Percentiles rank a stretch among this genome's conserved stretches.
Conservation (phyloP, 331 rosid species). For the Acacia pycnantha region DNA sequence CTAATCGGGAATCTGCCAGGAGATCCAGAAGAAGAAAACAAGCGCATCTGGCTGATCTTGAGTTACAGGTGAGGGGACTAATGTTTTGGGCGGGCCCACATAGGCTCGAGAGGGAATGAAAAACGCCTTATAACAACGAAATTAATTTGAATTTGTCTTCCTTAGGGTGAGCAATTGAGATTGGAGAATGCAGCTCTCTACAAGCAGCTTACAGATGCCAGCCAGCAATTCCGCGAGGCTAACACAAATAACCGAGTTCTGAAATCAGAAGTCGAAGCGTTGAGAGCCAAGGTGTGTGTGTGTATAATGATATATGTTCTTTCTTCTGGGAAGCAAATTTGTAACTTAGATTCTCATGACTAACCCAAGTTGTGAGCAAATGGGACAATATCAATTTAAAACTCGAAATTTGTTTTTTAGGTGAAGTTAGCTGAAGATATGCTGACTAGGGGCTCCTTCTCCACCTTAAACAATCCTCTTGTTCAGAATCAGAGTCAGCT, state of each 20-base stretch:
- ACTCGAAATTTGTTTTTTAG: constrained; percentile 29
- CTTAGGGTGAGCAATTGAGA: constrained; percentile 54
- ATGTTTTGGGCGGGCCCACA: background rate
- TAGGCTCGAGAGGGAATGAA: no score
- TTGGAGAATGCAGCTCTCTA: constrained; percentile 48
- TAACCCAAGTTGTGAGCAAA: no score
- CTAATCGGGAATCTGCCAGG: constrained; percentile 73
- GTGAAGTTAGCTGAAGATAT: constrained; percentile 78
- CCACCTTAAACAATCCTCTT: constrained; percentile 43
- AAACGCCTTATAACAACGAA: no score
- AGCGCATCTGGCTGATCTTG: constrained; percentile 54
- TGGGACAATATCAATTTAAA: background rate
- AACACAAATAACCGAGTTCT: constrained; percentile 59
- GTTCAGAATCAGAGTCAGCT: constrained; percentile 43
- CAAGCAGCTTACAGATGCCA: constrained; percentile 51
- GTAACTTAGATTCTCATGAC: no score
- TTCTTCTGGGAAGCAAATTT: background rate
- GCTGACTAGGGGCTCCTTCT: constrained; percentile 61
- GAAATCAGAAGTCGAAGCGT: constrained; percentile 67
- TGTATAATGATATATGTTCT: background rate
- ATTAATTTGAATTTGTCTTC: background rate
- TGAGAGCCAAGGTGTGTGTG: constrained; percentile 70
- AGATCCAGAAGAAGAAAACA: constrained; percentile 73
- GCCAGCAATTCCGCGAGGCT: constrained; percentile 58
- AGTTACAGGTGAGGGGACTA: constrained; percentile 65